These are phyloP conservation scores for Calonectria multiphialidica DNA, from an alignment of 2,329 filamentous ascomycete genomes.

Conservation along the genomic window DNA sequence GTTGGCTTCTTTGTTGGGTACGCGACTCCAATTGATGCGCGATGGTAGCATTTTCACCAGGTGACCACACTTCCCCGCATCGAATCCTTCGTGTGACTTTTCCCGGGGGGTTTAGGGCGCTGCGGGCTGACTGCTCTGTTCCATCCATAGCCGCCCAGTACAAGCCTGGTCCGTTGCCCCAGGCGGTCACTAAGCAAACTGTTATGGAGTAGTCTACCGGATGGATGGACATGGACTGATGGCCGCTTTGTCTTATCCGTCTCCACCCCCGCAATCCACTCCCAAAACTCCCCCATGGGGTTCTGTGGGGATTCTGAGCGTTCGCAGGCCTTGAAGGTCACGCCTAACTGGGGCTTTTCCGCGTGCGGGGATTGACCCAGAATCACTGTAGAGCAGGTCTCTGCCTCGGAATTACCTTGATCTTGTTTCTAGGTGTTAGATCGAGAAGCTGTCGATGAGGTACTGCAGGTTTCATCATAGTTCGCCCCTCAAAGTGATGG, in stretches of 20 bases:
- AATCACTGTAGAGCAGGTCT: not conserved
- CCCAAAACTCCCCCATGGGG: not conserved
- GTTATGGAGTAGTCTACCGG: not conserved
- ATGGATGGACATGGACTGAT: not conserved
- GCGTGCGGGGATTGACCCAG: not conserved
- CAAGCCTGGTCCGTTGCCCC: not conserved
- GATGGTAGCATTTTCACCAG: not conserved
- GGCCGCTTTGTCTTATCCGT: not conserved
- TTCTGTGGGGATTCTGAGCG: not conserved
- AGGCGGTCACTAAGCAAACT: not conserved
- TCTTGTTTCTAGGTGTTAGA: not conserved
- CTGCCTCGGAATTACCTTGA: not conserved
- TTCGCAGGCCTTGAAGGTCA: not conserved
- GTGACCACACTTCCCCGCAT: not conserved
- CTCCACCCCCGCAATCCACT: not conserved
- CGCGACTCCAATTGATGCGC: not conserved
- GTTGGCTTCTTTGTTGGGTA: not conserved
- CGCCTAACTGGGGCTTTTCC: not conserved
- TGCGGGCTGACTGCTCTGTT: not conserved
- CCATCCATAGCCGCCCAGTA: not conserved
- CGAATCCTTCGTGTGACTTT: constrained; percentile 1
- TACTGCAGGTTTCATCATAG: too few relatives aligned
- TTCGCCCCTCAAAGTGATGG: too few relatives aligned
- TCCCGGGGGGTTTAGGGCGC: not conserved
- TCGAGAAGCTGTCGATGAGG: too few relatives aligned